Evolutionary conservation across 2,329 filamentous ascomycete genomes (phyloP), one percentile per base, ranked within the genome.

Genomic region (Penicillium sp.): DNA sequence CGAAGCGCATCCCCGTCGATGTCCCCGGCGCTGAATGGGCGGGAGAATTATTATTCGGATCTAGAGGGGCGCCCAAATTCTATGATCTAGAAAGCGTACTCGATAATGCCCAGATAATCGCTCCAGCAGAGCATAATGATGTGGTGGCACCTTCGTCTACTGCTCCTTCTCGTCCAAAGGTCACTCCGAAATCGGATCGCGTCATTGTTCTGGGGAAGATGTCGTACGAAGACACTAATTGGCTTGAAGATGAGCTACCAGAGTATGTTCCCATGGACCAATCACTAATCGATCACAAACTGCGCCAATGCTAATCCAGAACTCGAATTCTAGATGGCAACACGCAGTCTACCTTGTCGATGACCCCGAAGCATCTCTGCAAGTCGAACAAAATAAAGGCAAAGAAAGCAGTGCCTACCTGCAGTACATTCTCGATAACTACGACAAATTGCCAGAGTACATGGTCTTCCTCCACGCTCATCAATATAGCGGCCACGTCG

Each of bases 391-490:
- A 25, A 76, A 79, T 62, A 79, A 79, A 63, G 77, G 77, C 56
- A 72, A 69, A 53, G 78, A 80, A 66, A 71, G 73, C 43, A 77
- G 73, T 55, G 72, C 73, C 19, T 80, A 80, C 55, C 68, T 80
- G 7, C 77, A 76, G 33, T 79, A 77, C 58, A 75, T 81, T 42
- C 70, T 79, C 33, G 75, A 79, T 52, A 64, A 79, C 61, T 80
- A 80, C 61, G 60, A 77, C 53, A 59, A 66, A 17, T 71, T 86
- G 15, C 78, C 82, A 12, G 78, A 83, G 55, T 79, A 81, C 6
- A 73, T 79, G 54, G 73, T 83, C 58, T 86, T 86, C 73, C 76
- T 82, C 62, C 83, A 85, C 58, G 79, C 82, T 17, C 81, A 87
- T 61, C 81, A 83, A 43, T 74, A 69, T 52, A 66, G 67, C 53